Evolutionary conservation across 2,329 filamentous ascomycete genomes (phyloP).

Genomic region (Colletotrichum sp.): DNA sequence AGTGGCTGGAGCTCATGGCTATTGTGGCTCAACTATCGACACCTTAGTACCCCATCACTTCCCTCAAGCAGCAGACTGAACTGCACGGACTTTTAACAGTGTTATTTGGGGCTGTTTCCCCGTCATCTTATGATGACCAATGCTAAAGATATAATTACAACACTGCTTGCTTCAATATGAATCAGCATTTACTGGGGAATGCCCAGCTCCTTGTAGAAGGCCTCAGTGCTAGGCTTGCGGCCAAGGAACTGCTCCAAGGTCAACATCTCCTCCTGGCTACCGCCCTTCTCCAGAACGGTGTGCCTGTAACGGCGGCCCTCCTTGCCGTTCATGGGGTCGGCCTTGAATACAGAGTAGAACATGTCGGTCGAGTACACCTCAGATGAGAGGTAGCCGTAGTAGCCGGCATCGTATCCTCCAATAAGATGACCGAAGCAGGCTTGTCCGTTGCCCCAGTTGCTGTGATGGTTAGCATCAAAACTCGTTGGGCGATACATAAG

Average conservation of each 20-base stretch:
- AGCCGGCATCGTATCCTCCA: slow-evolving; percentile 84
- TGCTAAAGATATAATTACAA: background rate
- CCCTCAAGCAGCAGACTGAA: background rate
- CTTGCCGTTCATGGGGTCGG: slow-evolving; percentile 77
- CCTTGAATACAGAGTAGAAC: slow-evolving; percentile 82
- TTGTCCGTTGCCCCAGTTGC: slow-evolving; percentile 77
- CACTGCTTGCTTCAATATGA: background rate
- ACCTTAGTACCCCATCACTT: background rate
- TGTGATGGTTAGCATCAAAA: slow-evolving; percentile 35
- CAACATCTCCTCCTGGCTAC: slow-evolving; percentile 81
- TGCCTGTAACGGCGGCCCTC: slow-evolving; percentile 80
- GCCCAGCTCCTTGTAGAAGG: slow-evolving; percentile 82
- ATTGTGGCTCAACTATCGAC: background rate
- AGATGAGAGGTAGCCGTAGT: slow-evolving; percentile 78
- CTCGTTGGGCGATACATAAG: no score
- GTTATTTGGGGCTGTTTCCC: background rate
- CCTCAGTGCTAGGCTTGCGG: slow-evolving; percentile 75
- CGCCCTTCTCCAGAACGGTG: slow-evolving; percentile 78
- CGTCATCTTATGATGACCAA: background rate
- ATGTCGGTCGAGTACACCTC: slow-evolving; percentile 86
- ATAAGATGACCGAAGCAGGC: slow-evolving; percentile 85
- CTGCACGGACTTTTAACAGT: background rate
- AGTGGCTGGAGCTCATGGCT: background rate
- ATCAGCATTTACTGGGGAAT: slow-evolving; percentile 19
- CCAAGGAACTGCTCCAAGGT: slow-evolving; percentile 81